A percentile compares a stretch with the other conserved stretches of the same genome.
These are phyloP conservation scores for Fusarium nematophilum DNA, from an alignment of 2,329 filamentous ascomycete genomes.

Conservation along the genomic window DNA sequence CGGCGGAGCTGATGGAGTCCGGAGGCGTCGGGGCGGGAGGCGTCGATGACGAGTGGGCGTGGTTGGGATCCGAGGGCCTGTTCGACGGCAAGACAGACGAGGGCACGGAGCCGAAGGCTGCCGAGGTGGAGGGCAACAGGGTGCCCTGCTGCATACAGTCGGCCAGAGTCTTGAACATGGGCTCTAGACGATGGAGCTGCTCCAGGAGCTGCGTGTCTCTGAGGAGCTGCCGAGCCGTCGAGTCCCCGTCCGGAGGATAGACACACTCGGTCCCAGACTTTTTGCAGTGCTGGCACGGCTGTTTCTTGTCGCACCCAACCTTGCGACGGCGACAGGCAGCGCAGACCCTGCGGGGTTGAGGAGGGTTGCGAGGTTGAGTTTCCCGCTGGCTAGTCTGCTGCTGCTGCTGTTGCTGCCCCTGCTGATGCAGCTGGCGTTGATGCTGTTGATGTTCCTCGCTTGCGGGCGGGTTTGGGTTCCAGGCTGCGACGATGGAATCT, in stretches of 20 bases:
- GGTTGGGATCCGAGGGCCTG: not conserved
- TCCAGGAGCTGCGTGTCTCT: conserved; percentile 3
- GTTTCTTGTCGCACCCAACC: conserved; percentile 16
- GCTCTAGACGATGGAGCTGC: conserved; percentile 7
- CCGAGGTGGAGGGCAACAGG: not conserved
- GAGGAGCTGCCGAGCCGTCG: not conserved
- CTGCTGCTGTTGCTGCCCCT: conserved; percentile 7
- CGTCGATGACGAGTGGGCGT: not conserved
- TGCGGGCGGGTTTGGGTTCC: conserved; percentile 2
- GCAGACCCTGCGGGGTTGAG: conserved; percentile 11
- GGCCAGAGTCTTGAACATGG: conserved; percentile 16
- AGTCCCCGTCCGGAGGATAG: conserved; percentile 8
- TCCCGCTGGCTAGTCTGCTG: no score
- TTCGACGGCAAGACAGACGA: not conserved
- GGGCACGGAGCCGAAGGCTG: no score
- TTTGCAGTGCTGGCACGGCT: conserved; percentile 19
- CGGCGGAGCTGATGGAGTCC: conserved; percentile 12
- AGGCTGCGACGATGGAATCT: conserved; percentile 14
- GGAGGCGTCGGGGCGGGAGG: conserved; percentile 13
- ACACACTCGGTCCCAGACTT: conserved; percentile 11
- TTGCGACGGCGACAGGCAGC: conserved; percentile 13
- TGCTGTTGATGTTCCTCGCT: no score
- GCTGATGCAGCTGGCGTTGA: no score
- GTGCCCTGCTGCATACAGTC: conserved; percentile 16
- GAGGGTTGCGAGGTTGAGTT: no score